These are phyloP conservation scores for Penicillium verrucosum DNA, from an alignment of 2,329 filamentous ascomycete genomes.

Conservation along the genomic window DNA sequence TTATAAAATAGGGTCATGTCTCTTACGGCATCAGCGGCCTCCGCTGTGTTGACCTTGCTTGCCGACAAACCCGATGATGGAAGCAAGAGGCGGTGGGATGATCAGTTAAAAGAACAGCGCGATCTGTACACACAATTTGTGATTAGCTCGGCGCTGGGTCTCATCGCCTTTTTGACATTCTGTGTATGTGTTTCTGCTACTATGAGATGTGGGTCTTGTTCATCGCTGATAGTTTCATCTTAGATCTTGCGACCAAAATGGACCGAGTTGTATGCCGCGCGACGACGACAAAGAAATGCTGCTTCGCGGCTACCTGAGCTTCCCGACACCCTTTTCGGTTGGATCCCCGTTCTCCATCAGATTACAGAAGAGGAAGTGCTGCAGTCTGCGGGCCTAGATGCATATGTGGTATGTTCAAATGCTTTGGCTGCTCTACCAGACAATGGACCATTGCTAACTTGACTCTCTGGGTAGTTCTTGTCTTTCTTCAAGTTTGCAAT, in stretches of 20 bases:
- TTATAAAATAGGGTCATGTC: slow-evolving; percentile 26
- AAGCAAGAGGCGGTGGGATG: slow-evolving; percentile 25
- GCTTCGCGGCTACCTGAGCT: slow-evolving; percentile 69
- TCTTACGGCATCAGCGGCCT: slow-evolving; percentile 27
- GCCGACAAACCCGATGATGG: slow-evolving; percentile 18
- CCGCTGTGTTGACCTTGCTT: slow-evolving; percentile 21
- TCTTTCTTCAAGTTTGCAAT: slow-evolving; percentile 95
- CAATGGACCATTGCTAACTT: slow-evolving; percentile 7
- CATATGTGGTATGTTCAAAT: slow-evolving; percentile 68
- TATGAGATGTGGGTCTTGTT: background rate
- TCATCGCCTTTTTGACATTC: slow-evolving; percentile 46
- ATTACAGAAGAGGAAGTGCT: slow-evolving; percentile 89
- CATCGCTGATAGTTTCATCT: slow-evolving; percentile 11
- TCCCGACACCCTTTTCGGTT: slow-evolving; percentile 82
- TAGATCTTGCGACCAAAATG: slow-evolving; percentile 85
- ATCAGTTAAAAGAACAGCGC: slow-evolving; percentile 35
- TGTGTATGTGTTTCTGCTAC: slow-evolving; percentile 36
- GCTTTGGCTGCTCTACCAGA: background rate
- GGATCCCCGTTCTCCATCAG: slow-evolving; percentile 81
- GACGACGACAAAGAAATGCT: slow-evolving; percentile 71
- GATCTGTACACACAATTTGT: slow-evolving; percentile 46
- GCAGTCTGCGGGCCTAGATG: slow-evolving; percentile 86
- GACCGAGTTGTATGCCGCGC: slow-evolving; percentile 84
- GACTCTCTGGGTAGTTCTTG: slow-evolving; percentile 59
- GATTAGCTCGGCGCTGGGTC: slow-evolving; percentile 42